These are phyloP conservation scores for Rhizoclosmatium globosum DNA, from an alignment of 192 early-diverging fungal species.

Conservation along the genomic window DNA sequence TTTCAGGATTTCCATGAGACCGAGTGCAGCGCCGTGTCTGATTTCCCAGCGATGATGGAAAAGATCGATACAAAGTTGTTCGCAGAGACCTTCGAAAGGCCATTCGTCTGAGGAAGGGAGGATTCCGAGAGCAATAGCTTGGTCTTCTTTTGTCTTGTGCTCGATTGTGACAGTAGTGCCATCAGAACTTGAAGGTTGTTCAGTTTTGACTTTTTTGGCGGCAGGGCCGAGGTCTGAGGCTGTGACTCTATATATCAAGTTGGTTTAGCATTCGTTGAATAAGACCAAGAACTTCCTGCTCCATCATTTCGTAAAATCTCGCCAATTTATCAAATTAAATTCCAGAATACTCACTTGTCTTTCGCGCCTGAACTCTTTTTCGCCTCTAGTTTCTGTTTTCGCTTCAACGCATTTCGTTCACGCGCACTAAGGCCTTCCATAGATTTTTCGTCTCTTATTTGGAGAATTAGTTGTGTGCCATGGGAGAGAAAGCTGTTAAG, in stretches of 20 bases:
- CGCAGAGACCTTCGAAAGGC: conserved; percentile 75
- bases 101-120: conserved; percentile 67
- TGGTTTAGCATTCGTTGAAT: conserved; percentile 5
- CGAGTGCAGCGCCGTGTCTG: conserved; percentile 96
- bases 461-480: not conserved
- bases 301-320: no score
- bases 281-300: no score
- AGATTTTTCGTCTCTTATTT: conserved; percentile 47
- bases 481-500: not conserved
- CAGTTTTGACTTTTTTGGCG: not conserved
- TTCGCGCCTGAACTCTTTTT: conserved; percentile 74
- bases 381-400: conserved; percentile 82
- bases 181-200: not conserved
- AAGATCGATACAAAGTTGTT: conserved; percentile 75
- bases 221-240: not conserved
- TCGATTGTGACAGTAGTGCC: conserved; percentile 39
- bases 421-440: conserved; percentile 88
- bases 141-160: conserved; percentile 44
- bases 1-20: conserved; percentile 88
- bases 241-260: conserved; percentile 6
- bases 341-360: conserved; percentile 61
- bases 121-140: conserved; percentile 35
- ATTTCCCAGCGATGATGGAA: conserved; percentile 87
- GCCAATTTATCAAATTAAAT: no score
- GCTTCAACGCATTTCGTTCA: conserved; percentile 87